Conservation (phyloP, 108 stramenopile species). For the Mediolabrus comicus region DNA sequence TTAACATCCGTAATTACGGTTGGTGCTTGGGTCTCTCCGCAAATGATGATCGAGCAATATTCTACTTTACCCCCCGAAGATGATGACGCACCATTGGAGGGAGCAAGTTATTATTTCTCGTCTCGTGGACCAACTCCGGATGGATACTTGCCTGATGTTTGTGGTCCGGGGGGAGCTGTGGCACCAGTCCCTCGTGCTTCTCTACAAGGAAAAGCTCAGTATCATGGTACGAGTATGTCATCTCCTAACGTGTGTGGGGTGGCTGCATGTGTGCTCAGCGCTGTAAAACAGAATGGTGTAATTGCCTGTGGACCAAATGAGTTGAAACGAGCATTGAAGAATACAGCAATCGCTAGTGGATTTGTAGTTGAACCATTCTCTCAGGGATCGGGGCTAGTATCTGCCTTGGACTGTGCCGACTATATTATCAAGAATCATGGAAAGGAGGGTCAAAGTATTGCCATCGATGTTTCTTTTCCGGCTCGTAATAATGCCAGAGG, state of each 20-base stretch:
- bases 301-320: conserved; percentile 47
- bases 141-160: conserved; percentile 66
- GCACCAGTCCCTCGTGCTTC: conserved; percentile 82
- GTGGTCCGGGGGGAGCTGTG: conserved; percentile 92
- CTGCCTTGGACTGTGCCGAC: conserved; percentile 24
- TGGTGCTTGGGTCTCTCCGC: conserved; percentile 80
- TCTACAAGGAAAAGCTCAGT: conserved; percentile 75
- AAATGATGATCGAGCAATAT: conserved; percentile 73
- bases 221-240: conserved; percentile 88
- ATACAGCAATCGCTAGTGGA: conserved; percentile 56
- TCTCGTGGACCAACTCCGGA: conserved; percentile 85
- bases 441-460: conserved; percentile 43
- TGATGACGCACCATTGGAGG: conserved; percentile 5
- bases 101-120: conserved; percentile 80
- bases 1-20: conserved; percentile 66
- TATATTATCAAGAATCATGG: conserved; percentile 23
- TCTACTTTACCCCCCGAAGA: conserved; percentile 21
- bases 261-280: conserved; percentile 80
- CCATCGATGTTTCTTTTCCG: conserved; percentile 41
- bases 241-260: conserved; percentile 82
- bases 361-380: conserved; percentile 35
- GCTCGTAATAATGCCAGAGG: conserved; percentile 51
- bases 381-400: conserved; percentile 37
- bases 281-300: conserved; percentile 59
- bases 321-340: conserved; percentile 72